Conservation (phyloP, 2,329 filamentous ascomycete genomes). For the Penicillium oxalicum region DNA sequence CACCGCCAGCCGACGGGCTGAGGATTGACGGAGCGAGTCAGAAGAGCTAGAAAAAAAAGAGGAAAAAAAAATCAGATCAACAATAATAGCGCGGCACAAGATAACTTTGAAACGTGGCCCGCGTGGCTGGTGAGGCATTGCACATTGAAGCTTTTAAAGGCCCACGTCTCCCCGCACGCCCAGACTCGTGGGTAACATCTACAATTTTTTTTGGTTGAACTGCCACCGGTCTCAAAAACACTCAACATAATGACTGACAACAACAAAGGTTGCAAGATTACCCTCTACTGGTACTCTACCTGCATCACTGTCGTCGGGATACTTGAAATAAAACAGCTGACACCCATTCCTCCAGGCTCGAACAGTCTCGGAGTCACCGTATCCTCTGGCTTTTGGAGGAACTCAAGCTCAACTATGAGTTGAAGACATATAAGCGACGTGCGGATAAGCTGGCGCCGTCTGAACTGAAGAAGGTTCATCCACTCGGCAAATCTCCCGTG, state of each 20-base stretch:
- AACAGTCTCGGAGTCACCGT: slow-evolving; percentile 74
- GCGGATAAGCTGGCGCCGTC: slow-evolving; percentile 63
- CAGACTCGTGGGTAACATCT: no score
- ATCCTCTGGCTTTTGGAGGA: slow-evolving; percentile 84
- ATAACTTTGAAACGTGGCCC: no score
- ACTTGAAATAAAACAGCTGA: not conserved
- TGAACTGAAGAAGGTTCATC: slow-evolving; percentile 71
- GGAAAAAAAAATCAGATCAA: no score
- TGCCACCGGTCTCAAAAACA: not conserved
- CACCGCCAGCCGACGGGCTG: not conserved
- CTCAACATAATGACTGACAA: slow-evolving; percentile 13
- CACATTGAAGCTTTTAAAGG: no score
- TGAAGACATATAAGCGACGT: slow-evolving; percentile 70
- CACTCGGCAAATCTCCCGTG: slow-evolving; percentile 80
- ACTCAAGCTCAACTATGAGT: slow-evolving; percentile 69
- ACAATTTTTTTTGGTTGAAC: no score
- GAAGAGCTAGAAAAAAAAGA: no score
- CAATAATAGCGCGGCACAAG: no score
- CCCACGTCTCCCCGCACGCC: no score
- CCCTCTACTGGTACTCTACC: slow-evolving; percentile 54
- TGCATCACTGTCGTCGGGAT: slow-evolving; percentile 10
- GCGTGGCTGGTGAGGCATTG: no score
- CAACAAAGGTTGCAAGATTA: slow-evolving; percentile 47
- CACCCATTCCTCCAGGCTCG: slow-evolving; percentile 59
- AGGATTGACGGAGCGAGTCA: no score